Base-by-base conservation (phyloP, 768 basidiomycete species). In the Russula foetens region DNA sequence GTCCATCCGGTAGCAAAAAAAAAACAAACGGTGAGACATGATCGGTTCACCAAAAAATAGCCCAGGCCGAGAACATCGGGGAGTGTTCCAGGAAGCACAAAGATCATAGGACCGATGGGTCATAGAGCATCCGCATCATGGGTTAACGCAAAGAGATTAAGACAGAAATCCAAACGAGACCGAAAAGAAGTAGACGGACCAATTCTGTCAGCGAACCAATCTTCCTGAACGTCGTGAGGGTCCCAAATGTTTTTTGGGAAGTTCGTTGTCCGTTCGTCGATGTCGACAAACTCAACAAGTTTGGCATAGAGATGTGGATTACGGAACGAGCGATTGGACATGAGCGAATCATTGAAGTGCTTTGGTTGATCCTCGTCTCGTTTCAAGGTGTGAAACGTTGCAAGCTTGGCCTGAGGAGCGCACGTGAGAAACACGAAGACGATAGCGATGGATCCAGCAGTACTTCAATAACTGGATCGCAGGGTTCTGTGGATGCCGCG, bases 261-360 rank as follows among this genome's bases (percentile, higher is more conserved):
- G 64, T 92, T 90, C 2, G 87, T 88, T n/a, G 83, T 76, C 17
- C 86, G 82, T 71, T 98, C 96, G 68, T 96, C 86, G 17, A 95
- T 88, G 59, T 89, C 88, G 17, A 97, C 85, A 70, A 95, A 97
- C 69, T 97, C 92, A 63, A 99, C 95, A 2, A 99, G 83, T 67
- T 93, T 93, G 14, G 90, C 79, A 72, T 96, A 97, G n/a, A 98
- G 82, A 69, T 97, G 92, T 0, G 96, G 96, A 69, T 99, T 99
- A 28, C 93, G 85, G 74, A 98, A 99, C 4, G 92, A 86, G 46
- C 92, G 86, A 66, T 90, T 92, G 8, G 86, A 83, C 85, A 98
- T 92, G 44, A 99, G 81, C 1, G 91, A 91, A 71, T 97, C 93
- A 71, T 98, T 99, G 76, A 97, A 98, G 72, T 97, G 94, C 66